phyloP scores from a whole-genome alignment of 768 basidiomycete genomes.

The Phlegmacium glaucopus region DNA sequence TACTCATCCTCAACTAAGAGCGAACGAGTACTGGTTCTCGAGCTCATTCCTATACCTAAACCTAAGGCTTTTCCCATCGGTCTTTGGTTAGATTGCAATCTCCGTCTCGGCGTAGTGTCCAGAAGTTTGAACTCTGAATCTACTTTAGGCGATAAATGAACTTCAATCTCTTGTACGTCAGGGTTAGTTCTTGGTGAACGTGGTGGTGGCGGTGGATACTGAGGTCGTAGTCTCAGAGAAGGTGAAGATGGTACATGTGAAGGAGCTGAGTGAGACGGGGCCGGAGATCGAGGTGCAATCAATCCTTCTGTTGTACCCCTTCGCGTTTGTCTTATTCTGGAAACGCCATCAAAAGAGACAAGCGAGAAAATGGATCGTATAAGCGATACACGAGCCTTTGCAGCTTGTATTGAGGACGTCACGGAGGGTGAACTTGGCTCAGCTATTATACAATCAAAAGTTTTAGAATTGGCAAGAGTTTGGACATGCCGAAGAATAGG shows the following conservation, averaged over 20 bases:
- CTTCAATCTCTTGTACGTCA: constrained; percentile 30
- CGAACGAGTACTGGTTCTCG: too few relatives aligned
- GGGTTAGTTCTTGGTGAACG: constrained; percentile 33
- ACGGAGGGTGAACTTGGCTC: constrained; percentile 41
- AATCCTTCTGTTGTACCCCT: constrained; percentile 60
- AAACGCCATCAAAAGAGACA: constrained; percentile 38
- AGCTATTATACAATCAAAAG: constrained; percentile 17
- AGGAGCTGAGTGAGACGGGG: constrained; percentile 30
- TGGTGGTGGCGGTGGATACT: constrained; percentile 29
- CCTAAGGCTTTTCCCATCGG: constrained; percentile 22
- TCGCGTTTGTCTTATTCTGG: constrained; percentile 44
- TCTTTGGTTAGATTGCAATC: constrained; percentile 17
- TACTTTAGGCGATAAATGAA: constrained; percentile 18
- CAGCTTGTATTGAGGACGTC: constrained; percentile 20
- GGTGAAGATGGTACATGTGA: constrained; percentile 24
- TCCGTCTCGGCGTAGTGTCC: constrained; percentile 37
- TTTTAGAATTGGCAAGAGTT: background rate
- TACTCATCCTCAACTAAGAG: too few relatives aligned
- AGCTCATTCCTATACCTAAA: constrained; percentile 22
- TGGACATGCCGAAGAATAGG: background rate
- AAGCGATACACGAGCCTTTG: constrained; percentile 49
- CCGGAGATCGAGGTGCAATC: constrained; percentile 61
- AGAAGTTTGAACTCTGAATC: constrained; percentile 33
- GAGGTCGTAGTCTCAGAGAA: constrained; percentile 24
- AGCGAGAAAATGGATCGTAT: constrained; percentile 63